phyloP scores from a whole-genome alignment of 208 protist genomes.

The Strigomonas culicis region DNA sequence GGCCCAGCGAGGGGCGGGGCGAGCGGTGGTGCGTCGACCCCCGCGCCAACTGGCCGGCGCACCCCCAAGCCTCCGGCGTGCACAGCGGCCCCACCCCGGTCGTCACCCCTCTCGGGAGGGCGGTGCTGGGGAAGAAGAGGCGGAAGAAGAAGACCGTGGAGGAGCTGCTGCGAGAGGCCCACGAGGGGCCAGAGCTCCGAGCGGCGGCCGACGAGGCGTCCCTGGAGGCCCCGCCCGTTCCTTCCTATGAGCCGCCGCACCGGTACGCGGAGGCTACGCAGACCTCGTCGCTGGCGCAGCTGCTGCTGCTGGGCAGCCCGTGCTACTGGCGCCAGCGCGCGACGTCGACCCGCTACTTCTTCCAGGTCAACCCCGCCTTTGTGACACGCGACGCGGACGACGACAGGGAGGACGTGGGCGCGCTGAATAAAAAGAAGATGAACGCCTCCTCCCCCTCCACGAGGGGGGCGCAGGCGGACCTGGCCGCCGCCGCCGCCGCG shows the following conservation, averaged over 20 bases:
- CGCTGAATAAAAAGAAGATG: not conserved
- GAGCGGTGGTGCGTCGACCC: constrained; percentile 9
- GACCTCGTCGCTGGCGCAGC: constrained; percentile 8
- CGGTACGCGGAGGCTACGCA: not conserved
- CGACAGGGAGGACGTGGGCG: not conserved
- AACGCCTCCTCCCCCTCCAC: not conserved
- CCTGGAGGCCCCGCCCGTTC: not conserved
- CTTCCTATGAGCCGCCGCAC: constrained; percentile 2
- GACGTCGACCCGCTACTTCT: constrained; percentile 13
- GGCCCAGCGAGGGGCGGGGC: not conserved
- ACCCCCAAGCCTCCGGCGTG: not conserved
- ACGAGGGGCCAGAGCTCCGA: not conserved
- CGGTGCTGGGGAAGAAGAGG: not conserved
- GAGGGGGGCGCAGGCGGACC: not conserved
- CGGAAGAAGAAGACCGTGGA: constrained; percentile 2
- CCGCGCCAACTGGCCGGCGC: not conserved
- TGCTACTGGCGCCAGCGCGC: constrained; percentile 27
- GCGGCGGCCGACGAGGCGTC: not conserved
- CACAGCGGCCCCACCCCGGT: not conserved
- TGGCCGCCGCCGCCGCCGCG: not conserved
- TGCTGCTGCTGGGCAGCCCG: constrained; percentile 24
- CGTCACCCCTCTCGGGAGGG: not conserved
- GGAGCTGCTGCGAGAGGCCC: not conserved
- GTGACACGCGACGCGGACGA: not conserved
- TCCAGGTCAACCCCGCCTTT: constrained; percentile 3